These are phyloP conservation scores for Aspergillus udagawae DNA, from an alignment of 2,329 filamentous ascomycete genomes.

Conservation along the genomic window DNA sequence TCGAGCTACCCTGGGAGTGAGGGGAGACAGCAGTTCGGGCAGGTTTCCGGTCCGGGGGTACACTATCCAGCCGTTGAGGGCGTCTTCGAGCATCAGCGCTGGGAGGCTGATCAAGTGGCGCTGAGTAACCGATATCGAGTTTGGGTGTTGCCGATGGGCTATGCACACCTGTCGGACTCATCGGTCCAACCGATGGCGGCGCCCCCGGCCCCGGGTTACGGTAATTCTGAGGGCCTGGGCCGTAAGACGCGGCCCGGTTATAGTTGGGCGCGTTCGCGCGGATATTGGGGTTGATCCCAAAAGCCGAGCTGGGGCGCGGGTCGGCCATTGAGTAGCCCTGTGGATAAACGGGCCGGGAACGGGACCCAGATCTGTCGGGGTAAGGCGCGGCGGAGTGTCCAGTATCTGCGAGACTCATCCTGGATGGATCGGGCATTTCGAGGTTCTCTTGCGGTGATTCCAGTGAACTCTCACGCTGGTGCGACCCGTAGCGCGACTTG, in stretches of 20 bases:
- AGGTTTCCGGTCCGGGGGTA: constrained; percentile 27
- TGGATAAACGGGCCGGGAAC: constrained; percentile 30
- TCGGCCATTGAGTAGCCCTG: constrained; percentile 34
- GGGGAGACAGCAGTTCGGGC: constrained; percentile 28
- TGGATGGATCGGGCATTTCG: constrained; percentile 48
- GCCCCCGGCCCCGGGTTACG: constrained; percentile 31
- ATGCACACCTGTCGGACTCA: constrained; percentile 25
- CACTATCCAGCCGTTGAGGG: constrained; percentile 25
- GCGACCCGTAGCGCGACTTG: constrained; percentile 72
- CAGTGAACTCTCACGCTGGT: constrained; percentile 40
- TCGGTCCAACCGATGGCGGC: constrained; percentile 25
- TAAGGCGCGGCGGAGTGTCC: constrained; percentile 41
- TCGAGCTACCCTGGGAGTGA: constrained; percentile 17
- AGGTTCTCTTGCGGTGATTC: constrained; percentile 41
- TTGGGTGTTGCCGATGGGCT: constrained; percentile 31
- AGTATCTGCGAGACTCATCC: constrained; percentile 36
- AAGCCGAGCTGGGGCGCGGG: constrained; percentile 43
- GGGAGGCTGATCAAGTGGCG: constrained; percentile 37
- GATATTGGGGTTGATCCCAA: constrained; percentile 47
- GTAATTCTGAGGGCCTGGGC: constrained; percentile 31
- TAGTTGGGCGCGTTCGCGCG: constrained; percentile 37
- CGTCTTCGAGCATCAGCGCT: constrained; percentile 29
- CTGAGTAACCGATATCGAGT: constrained; percentile 47
- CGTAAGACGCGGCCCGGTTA: constrained; percentile 30
- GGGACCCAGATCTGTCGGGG: constrained; percentile 34